Evolutionary conservation across 768 basidiomycete genomes (phyloP).

Genomic region (Tylopilus cervinicoccineus): DNA sequence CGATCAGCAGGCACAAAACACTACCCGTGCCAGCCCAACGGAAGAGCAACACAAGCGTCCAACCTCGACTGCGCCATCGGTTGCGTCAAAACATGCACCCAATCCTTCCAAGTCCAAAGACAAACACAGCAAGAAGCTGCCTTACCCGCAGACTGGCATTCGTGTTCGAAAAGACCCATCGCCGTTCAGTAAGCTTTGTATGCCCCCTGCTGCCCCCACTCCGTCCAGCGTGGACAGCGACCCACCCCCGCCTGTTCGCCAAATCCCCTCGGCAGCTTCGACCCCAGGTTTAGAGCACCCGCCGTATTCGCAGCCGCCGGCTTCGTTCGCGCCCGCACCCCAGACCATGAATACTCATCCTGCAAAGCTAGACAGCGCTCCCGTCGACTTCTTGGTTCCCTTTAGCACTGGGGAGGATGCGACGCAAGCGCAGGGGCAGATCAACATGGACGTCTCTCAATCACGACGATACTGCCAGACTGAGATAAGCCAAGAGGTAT

Average conservation of each 20-base stretch:
- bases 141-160: conserved; percentile 43
- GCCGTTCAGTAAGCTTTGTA: conserved; percentile 15
- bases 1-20: not conserved
- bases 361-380: conserved; percentile 13
- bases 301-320: conserved; percentile 11
- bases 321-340: conserved; percentile 8
- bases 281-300: conserved; percentile 13
- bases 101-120: conserved; percentile 33
- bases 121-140: conserved; percentile 39
- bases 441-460: conserved; percentile 14
- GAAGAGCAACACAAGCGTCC: conserved; percentile 17
- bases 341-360: conserved; percentile 5
- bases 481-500: conserved; percentile 11
- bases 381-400: conserved; percentile 23
- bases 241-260: conserved; percentile 5
- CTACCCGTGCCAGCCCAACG: not conserved
- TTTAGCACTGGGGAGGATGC: conserved; percentile 20
- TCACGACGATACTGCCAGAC: conserved; percentile 12
- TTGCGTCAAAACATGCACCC: conserved; percentile 11
- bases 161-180: conserved; percentile 40
- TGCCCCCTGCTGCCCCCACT: conserved; percentile 3
- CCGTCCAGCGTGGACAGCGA: conserved; percentile 14
- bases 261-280: conserved; percentile 7
- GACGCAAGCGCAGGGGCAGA: conserved; percentile 8
- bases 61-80: conserved; percentile 3